These are phyloP conservation scores for Phanerochaete sordida DNA, from an alignment of 768 basidiomycete species.

Conservation along the genomic window DNA sequence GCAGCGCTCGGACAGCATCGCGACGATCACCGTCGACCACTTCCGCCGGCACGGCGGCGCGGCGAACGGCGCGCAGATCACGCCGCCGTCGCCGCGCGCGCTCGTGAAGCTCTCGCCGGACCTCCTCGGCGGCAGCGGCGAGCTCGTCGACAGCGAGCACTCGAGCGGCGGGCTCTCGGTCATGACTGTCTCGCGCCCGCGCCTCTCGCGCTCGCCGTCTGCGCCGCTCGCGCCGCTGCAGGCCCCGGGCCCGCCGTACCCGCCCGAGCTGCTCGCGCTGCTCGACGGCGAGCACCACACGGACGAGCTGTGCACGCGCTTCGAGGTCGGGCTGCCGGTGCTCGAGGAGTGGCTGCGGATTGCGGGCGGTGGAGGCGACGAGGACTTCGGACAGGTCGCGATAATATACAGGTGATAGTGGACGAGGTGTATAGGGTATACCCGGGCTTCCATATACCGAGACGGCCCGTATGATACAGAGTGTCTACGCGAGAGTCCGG, in stretches of 20 bases:
- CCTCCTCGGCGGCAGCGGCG: constrained; percentile 4
- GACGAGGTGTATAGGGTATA: background rate
- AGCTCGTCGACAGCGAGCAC: constrained; percentile 22
- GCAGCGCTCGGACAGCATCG: constrained; percentile 12
- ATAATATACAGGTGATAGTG: constrained; percentile 66
- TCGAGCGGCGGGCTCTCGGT: constrained; percentile 21
- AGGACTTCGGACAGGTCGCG: constrained; percentile 69
- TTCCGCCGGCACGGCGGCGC: background rate
- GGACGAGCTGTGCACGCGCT: constrained; percentile 83
- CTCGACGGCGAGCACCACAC: constrained; percentile 91
- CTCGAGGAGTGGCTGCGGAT: constrained; percentile 68
- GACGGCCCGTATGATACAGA: background rate
- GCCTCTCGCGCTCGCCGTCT: constrained; percentile 58
- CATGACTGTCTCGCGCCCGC: constrained; percentile 38
- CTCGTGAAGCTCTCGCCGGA: constrained; percentile 10
- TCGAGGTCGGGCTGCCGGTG: constrained; percentile 80
- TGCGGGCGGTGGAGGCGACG: constrained; percentile 58
- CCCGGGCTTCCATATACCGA: background rate
- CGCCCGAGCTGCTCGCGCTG: constrained; percentile 51
- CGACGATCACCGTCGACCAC: constrained; percentile 6
- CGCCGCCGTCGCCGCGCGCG: constrained; percentile 1
- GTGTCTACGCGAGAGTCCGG: constrained; percentile 59
- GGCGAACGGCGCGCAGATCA: background rate
- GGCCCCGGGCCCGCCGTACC: constrained; percentile 36
- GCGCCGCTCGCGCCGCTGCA: constrained; percentile 38